Evolutionary conservation across 164 flowering plant species (phyloP).

Genomic region (Liquidambar formosana): DNA sequence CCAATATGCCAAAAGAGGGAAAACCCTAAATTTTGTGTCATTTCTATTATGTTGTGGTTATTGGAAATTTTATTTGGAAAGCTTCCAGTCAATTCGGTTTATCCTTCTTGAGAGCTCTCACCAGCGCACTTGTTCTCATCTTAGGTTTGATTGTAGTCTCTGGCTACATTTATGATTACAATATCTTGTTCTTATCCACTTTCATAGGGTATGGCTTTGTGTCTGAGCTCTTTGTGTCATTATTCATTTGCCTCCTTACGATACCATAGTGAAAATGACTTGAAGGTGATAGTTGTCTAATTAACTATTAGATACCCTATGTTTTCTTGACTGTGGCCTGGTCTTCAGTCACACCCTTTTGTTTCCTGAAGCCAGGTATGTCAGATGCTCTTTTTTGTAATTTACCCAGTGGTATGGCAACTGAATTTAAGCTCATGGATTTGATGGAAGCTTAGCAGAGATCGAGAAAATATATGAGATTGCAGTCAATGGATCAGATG

Average conservation of each 20-base stretch:
- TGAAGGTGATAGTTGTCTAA: neutral
- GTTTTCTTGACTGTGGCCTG: slow-evolving; percentile 22
- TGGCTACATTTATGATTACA: neutral
- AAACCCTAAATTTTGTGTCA: too few species aligned
- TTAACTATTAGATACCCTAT: neutral
- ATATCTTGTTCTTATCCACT: neutral
- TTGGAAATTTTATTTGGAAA: neutral
- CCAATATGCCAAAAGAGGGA: too few species aligned
- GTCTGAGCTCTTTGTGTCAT: neutral
- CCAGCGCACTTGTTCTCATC: too few species aligned
- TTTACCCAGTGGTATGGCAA: slow-evolving; percentile 36
- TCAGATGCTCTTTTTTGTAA: slow-evolving; percentile 31
- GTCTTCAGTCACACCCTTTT: slow-evolving; percentile 39
- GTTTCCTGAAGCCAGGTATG: slow-evolving; percentile 44
- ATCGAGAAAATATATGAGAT: slow-evolving; percentile 86
- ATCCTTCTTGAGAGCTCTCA: too few species aligned
- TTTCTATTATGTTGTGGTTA: too few species aligned
- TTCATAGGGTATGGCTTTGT: neutral
- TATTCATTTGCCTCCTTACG: neutral
- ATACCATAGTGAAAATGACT: neutral
- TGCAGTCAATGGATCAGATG: slow-evolving; percentile 77
- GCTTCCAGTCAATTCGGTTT: too few species aligned
- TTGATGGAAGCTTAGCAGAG: slow-evolving; percentile 86
- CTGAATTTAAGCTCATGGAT: slow-evolving; percentile 49
- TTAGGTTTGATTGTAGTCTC: neutral